Evolutionary conservation across 2,329 filamentous ascomycete genomes (phyloP), one percentile per base, ranked within the genome.

Genomic region (Arthrobotrys entomopaga): DNA sequence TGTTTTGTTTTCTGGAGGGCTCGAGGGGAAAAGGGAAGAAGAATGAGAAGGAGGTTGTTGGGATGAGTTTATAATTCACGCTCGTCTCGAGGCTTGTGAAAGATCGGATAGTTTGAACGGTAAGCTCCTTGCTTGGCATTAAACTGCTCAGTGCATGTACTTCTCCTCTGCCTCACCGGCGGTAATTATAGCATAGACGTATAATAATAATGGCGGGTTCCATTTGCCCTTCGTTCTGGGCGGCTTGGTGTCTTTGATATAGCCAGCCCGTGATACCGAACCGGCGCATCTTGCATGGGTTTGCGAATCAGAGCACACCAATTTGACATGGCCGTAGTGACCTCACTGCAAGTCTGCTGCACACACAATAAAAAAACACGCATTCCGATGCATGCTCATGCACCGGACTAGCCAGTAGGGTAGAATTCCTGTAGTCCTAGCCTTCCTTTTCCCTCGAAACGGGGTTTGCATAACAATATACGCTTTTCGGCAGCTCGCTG

Each of bases 221-320:
- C 29, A 34, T 34, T 34, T 34, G 29, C 29, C 29, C 29, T 7
- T 34, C 29, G 29, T 34, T 34, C 29, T 34, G 29, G 29, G 29
- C 29, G 10, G 10, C 29, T 34, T 34, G 29, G 29, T 34, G 16
- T 19, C 42, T 46, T 13, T 46, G 42, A 15, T 46, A 19, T 19
- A 13, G 42, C 34, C 66, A 40, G 69, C 69, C 69, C 57, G 69
- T 73, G 69, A 73, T 73, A 64, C 69, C 69, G 69, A 73, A 73
- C 60, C 24, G 29, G 38, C 54, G 49, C 24, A 49, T 22, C 24
- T 13, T 40, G 20, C 61, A 65, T 49, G 16, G 50, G 34, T 38
- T 20, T 70, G 59, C 65, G 65, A 70, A 70, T 70, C 67, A 65
- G 60, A 73, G 48, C 34, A 19, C 69, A 24, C 26, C 54, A 52